Conservation (phyloP, 345 rosid genomes). For the Eutrema heterophyllum region DNA sequence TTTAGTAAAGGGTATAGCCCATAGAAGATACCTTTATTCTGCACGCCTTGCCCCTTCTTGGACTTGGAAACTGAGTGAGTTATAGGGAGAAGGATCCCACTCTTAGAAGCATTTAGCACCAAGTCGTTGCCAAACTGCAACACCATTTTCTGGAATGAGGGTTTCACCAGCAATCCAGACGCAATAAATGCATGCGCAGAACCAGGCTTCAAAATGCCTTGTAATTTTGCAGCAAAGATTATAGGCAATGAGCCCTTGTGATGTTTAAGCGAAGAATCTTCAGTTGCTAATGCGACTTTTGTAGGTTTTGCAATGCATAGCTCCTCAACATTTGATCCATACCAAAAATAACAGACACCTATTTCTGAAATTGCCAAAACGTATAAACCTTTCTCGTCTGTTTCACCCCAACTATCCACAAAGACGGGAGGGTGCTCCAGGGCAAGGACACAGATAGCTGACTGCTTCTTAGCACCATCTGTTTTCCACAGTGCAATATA, state of each 20-base stretch:
- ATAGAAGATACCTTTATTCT: conserved; percentile 48
- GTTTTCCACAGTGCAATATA: conserved; percentile 76
- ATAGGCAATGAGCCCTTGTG: conserved; percentile 46
- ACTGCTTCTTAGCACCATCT: conserved; percentile 65
- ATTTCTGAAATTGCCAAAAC: conserved; percentile 78
- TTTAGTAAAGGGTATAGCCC: not conserved
- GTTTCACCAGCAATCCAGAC: conserved; percentile 74
- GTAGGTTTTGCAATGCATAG: conserved; percentile 57
- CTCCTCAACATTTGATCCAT: conserved; percentile 58
- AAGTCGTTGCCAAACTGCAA: conserved; percentile 61
- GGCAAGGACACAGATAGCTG: conserved; percentile 89
- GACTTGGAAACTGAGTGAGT: conserved; percentile 46
- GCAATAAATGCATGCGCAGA: conserved; percentile 63
- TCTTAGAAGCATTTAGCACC: conserved; percentile 54
- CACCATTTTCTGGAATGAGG: conserved; percentile 69
- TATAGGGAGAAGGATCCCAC: conserved; percentile 68
- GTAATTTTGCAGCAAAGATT: conserved; percentile 81
- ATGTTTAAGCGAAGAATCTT: conserved; percentile 35
- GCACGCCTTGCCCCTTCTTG: conserved; percentile 45
- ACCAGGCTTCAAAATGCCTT: conserved; percentile 50
- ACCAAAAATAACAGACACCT: conserved; percentile 90
- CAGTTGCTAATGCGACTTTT: conserved; percentile 56
- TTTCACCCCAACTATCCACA: conserved; percentile 57
- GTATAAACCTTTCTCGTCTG: conserved; percentile 43
- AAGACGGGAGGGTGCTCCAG: conserved; percentile 92